Evolutionary conservation across 139 green algal genomes (phyloP), one percentile per base, ranked within the genome.

Genomic region (Asterochloris sp.): DNA sequence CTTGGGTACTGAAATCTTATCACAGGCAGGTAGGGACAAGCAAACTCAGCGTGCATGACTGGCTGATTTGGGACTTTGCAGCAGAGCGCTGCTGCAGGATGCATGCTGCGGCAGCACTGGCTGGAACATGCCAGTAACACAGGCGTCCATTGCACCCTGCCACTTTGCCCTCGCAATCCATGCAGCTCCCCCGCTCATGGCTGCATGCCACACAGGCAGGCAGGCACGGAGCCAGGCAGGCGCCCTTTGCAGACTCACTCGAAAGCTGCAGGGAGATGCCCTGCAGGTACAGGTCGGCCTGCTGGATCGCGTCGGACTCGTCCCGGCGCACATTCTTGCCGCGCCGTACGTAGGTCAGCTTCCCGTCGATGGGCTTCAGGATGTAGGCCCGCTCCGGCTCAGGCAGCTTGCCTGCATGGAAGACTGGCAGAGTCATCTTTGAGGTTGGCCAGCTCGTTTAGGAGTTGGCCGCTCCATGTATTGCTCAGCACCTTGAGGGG

Each of bases 301-400:
- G 85, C 71, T 89, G 77, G 13, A 83, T 66, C 0, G 88, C 75
- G 24, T 91, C 78, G 10, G 38, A 62, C 24, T 91, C 86, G 67
- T 62, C 76, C 38, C 29, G 62, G 19, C 64, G 38, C 74, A 91
- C 90, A 78, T 89, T 74, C 74, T 74, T 76, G 60, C 86, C 85
- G 26, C 86, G 85, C 28, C 91, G 86, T 23, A 88, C 88, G 82
- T 96, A 97, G n/a, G 74, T 80, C 71, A 92, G 83, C 15, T 54
- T 64, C 0, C 91, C 91, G 12, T 90, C 90, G 12, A 97, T 88
- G 11, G 93, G 93, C 60, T 79, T 83, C 68, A 97, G 69, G 76
- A 97, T 78, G 79, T 92, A 97, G 73, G 81, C 92, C 83, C 12
- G 61, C 14, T 74, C 27, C 17, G 62, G n/a, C 69, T 86, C 6